Conservation (phyloP, 2,329 filamentous ascomycete species). For the Curvularia spicifera region DNA sequence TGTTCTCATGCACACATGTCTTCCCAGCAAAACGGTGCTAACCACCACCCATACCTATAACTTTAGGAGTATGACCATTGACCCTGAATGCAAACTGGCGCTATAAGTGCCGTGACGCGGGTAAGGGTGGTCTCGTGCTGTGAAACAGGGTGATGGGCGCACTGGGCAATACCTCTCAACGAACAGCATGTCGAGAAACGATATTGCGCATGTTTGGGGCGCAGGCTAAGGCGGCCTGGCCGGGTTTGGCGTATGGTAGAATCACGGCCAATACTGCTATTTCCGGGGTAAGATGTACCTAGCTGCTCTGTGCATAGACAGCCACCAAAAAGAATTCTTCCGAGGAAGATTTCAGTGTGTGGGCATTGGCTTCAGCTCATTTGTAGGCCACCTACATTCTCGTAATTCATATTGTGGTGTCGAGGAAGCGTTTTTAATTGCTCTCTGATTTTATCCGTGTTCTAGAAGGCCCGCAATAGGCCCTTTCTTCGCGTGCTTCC, state of each 20-base stretch:
- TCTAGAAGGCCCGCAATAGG: neutral
- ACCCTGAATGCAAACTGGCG: neutral
- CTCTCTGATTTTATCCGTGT: neutral
- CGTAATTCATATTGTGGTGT: neutral
- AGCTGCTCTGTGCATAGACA: constrained; percentile 10
- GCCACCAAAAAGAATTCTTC: neutral
- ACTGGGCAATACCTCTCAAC: neutral
- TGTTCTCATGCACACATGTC: neutral
- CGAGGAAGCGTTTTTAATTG: neutral
- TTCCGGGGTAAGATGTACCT: constrained; percentile 14
- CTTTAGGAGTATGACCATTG: neutral
- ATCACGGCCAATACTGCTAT: constrained; percentile 13
- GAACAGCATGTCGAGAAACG: constrained; percentile 7
- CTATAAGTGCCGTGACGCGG: neutral
- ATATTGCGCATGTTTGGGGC: constrained; percentile 14
- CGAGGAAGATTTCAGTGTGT: neutral
- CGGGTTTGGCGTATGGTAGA: neutral
- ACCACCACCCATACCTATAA: neutral
- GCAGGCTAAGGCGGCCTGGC: neutral
- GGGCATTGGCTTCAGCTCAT: neutral
- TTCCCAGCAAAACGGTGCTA: neutral
- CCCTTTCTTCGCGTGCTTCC: neutral
- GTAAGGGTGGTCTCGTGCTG: neutral
- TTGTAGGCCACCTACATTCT: neutral
- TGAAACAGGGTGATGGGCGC: neutral